Evolutionary conservation across 1,139 yeast genomes (phyloP).

Genomic region (Yamadazyma triangularis): DNA sequence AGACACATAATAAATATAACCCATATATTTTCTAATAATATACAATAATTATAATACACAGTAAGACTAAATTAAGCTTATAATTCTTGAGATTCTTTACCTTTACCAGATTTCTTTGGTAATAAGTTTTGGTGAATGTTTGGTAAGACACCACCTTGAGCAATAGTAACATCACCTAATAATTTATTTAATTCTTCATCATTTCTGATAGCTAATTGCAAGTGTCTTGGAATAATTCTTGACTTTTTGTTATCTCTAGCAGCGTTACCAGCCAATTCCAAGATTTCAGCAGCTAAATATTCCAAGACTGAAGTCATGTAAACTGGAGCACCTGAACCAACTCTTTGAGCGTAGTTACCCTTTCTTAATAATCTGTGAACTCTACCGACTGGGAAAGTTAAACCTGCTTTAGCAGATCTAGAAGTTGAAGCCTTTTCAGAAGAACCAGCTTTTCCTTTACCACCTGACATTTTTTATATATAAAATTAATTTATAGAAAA

Average conservation of each 20-base stretch:
- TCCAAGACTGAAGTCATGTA: slow-evolving; percentile 51
- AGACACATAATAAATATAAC: not conserved
- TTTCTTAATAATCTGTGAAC: slow-evolving; percentile 52
- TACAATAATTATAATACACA: slow-evolving; percentile 16
- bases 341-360: slow-evolving; percentile 55
- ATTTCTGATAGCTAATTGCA: slow-evolving; percentile 52
- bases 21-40: slow-evolving; percentile 8
- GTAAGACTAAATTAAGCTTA: slow-evolving; percentile 20
- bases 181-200: slow-evolving; percentile 52
- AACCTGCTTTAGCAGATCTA: slow-evolving; percentile 52
- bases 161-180: slow-evolving; percentile 90
- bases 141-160: slow-evolving; percentile 98
- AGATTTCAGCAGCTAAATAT: slow-evolving; percentile 51
- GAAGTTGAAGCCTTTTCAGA: slow-evolving; percentile 51
- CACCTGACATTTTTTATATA: slow-evolving; percentile 50
- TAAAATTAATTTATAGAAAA: slow-evolving; percentile 8
- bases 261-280: slow-evolving; percentile 56
- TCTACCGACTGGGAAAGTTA: slow-evolving; percentile 55
- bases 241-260: slow-evolving; percentile 55
- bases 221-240: slow-evolving; percentile 53
- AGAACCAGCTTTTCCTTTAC: slow-evolving; percentile 52
- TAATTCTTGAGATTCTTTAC: slow-evolving; percentile 84
- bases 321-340: slow-evolving; percentile 54
- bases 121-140: slow-evolving; percentile 93
- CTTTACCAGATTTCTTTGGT: slow-evolving; percentile 86